Evolutionary conservation across 805 yeast genomes (phyloP).

Genomic region (Blastobotrys robertii): DNA sequence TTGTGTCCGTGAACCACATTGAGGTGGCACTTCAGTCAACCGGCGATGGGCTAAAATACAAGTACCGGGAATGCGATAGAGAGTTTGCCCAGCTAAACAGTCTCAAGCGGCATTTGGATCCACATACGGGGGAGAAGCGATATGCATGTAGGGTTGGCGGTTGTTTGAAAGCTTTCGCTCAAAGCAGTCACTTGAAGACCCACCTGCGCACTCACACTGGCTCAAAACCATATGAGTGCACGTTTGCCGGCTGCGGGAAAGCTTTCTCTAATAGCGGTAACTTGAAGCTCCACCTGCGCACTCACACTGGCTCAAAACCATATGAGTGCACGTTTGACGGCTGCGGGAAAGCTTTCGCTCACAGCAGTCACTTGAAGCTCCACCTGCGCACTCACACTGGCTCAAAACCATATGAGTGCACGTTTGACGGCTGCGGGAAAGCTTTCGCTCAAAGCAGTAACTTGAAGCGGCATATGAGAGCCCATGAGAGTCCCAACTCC

Average conservation of each 20-base stretch:
- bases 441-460: background rate
- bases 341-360: conserved; percentile 57
- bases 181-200: background rate
- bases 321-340: conserved; percentile 44
- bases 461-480: conserved; percentile 27
- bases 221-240: conserved; percentile 81
- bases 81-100: too few relatives aligned
- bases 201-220: conserved; percentile 66
- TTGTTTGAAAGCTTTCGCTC: background rate
- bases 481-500: conserved; percentile 77
- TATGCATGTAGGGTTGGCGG: background rate
- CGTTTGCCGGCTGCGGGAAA: conserved; percentile 21
- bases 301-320: conserved; percentile 74
- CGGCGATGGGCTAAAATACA: too few relatives aligned
- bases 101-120: too few relatives aligned
- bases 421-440: background rate
- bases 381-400: conserved; percentile 57
- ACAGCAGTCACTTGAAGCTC: conserved; percentile 71
- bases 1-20: too few relatives aligned
- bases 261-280: too few relatives aligned
- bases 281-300: conserved; percentile 67
- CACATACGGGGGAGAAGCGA: too few relatives aligned
- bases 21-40: too few relatives aligned
- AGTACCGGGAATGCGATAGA: too few relatives aligned
- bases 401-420: too few relatives aligned